A percentile compares a stretch with the other conserved stretches of the same genome.
phyloP scores from a whole-genome alignment of 1,284 basidiomycete species.

The Sporisorium graminicola region DNA sequence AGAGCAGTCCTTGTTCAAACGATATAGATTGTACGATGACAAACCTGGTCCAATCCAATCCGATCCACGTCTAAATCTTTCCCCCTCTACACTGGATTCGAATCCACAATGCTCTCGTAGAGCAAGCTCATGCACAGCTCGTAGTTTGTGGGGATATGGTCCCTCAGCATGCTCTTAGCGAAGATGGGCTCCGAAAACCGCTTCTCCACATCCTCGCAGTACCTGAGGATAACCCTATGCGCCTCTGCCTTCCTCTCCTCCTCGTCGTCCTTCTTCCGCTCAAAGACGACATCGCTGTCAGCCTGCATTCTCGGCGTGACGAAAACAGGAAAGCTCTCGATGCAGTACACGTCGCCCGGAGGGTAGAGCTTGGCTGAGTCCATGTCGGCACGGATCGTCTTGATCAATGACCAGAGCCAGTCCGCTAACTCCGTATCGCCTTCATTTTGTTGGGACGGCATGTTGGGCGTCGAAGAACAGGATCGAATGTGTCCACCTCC shows the following conservation, averaged over 20 bases:
- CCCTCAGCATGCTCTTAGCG: slow-evolving; percentile 58
- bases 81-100: background rate
- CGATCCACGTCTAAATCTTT: background rate
- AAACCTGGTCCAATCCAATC: background rate
- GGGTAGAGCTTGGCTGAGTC: slow-evolving; percentile 57
- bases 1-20: background rate
- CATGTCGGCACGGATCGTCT: slow-evolving; percentile 64
- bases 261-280: slow-evolving; percentile 1
- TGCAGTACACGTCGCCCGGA: slow-evolving; percentile 60
- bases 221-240: slow-evolving; percentile 71
- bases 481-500: slow-evolving; percentile 30
- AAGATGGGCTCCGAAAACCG: slow-evolving; percentile 73
- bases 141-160: slow-evolving; percentile 63
- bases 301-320: slow-evolving; percentile 53
- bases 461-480: slow-evolving; percentile 3
- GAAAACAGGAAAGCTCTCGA: slow-evolving; percentile 60
- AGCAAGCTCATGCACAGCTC: slow-evolving; percentile 61
- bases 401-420: slow-evolving; percentile 64
- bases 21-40: background rate
- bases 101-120: slow-evolving; percentile 46
- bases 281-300: slow-evolving; percentile 31
- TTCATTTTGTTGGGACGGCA: background rate
- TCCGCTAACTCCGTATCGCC: slow-evolving; percentile 53
- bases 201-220: slow-evolving; percentile 72
- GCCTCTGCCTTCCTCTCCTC: slow-evolving; percentile 62